phyloP scores from a whole-genome alignment of 352 stramenopile species.

The Peronospora tabacina region DNA sequence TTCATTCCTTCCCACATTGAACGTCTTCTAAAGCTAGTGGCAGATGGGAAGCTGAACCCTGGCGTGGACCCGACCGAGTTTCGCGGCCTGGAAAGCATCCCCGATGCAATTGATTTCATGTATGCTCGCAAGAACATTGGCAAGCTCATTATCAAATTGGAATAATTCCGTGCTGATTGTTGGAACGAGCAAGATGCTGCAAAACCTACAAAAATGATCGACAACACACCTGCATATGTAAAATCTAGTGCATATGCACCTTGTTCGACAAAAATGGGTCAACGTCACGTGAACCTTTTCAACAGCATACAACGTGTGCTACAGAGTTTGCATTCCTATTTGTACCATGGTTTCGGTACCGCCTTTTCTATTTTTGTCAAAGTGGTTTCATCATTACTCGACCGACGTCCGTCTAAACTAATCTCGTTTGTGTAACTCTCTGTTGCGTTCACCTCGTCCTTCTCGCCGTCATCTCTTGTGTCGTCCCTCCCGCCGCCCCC shows the following conservation, averaged over 20 bases:
- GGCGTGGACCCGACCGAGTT: constrained; percentile 21
- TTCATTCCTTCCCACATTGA: constrained; percentile 22
- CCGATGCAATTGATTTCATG: constrained; percentile 25
- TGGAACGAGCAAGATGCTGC: neutral
- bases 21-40: constrained; percentile 14
- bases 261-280: neutral
- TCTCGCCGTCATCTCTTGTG: constrained; percentile 2
- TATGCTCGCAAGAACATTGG: constrained; percentile 25
- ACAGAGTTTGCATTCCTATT: neutral
- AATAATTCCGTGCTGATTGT: constrained; percentile 1
- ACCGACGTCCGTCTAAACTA: neutral
- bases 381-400: constrained; percentile 9
- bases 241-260: too few relatives aligned
- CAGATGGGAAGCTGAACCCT: constrained; percentile 13
- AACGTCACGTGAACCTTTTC: neutral
- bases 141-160: constrained; percentile 23
- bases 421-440: constrained; percentile 14
- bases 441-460: constrained; percentile 12
- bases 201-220: too few relatives aligned
- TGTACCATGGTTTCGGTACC: neutral
- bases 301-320: too few relatives aligned
- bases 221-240: neutral
- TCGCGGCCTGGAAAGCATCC: constrained; percentile 19
- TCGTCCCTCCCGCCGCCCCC: neutral
- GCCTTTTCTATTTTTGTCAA: neutral